A percentile compares a stretch with the other conserved stretches of the same genome.
Conservation (phyloP, 441 rosid species). For the Cnidoscolus chayamansa region DNA sequence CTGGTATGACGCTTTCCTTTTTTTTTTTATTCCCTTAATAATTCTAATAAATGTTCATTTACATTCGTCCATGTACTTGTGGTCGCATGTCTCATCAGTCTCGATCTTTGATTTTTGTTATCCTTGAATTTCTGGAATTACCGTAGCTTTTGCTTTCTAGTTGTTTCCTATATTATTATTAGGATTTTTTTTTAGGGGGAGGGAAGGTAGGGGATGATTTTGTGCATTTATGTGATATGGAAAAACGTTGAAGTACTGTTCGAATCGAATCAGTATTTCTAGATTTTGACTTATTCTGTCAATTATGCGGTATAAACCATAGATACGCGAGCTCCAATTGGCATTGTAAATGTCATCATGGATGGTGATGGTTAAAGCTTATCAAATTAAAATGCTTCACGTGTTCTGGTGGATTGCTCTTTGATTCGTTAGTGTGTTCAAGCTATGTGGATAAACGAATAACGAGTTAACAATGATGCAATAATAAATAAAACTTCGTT, state of each 20-base stretch:
- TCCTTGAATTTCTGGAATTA: not conserved
- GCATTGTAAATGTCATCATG: not conserved
- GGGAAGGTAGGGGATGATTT: not conserved
- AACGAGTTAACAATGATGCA: not conserved
- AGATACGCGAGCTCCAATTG: not conserved
- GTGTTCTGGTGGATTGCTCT: not conserved
- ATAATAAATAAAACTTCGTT: too few species aligned
- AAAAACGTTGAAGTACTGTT: not conserved
- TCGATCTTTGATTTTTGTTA: not conserved
- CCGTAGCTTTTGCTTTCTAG: not conserved
- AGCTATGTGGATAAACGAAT: not conserved
- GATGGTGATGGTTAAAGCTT: not conserved
- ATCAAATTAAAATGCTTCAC: not conserved
- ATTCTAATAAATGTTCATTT: not conserved
- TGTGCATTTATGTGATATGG: not conserved
- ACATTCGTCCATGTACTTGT: too few species aligned
- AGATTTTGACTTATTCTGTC: not conserved
- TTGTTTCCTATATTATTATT: not conserved
- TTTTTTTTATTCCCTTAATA: conserved; percentile 32
- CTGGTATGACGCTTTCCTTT: not conserved
- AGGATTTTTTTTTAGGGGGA: not conserved
- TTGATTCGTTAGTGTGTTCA: not conserved
- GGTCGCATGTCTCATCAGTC: not conserved
- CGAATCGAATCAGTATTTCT: not conserved
- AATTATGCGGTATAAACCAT: not conserved